Evolutionary conservation across 495 filamentous ascomycete genomes (phyloP).

Genomic region (Lasiosphaeris hirsuta): DNA sequence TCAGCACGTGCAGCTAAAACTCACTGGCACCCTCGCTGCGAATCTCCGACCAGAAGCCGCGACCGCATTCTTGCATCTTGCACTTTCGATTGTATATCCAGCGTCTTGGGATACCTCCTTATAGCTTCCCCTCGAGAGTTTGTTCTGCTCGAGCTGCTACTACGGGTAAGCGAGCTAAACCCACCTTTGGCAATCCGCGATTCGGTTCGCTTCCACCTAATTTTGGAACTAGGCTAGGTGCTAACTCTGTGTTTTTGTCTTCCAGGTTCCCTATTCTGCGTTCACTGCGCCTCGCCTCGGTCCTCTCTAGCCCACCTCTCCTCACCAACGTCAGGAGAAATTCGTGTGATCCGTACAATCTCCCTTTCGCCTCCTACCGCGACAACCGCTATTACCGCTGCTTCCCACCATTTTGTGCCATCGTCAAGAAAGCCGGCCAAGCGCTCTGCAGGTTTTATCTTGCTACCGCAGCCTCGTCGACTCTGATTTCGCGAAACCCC

Average conservation of each 20-base stretch:
- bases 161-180: slow-evolving; percentile 24
- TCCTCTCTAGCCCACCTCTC: neutral
- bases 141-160: neutral
- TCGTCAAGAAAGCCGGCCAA: neutral
- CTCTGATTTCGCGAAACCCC: slow-evolving; percentile 8
- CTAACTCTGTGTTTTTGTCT: neutral
- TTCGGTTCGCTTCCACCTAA: slow-evolving; percentile 3
- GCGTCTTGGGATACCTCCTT: neutral
- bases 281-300: neutral
- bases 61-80: neutral
- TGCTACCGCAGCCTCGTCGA: neutral
- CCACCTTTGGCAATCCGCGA: slow-evolving; percentile 3
- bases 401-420: neutral
- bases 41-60: neutral
- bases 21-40: neutral
- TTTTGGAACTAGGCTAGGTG: neutral
- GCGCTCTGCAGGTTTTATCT: neutral
- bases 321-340: neutral
- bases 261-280: neutral
- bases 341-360: neutral
- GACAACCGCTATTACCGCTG: neutral
- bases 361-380: neutral
- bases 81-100: neutral
- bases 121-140: too few species aligned
- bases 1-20: slow-evolving; percentile 6